Conservation (phyloP, 805 yeast species). For the Saccharomycodes ludwigii region DNA sequence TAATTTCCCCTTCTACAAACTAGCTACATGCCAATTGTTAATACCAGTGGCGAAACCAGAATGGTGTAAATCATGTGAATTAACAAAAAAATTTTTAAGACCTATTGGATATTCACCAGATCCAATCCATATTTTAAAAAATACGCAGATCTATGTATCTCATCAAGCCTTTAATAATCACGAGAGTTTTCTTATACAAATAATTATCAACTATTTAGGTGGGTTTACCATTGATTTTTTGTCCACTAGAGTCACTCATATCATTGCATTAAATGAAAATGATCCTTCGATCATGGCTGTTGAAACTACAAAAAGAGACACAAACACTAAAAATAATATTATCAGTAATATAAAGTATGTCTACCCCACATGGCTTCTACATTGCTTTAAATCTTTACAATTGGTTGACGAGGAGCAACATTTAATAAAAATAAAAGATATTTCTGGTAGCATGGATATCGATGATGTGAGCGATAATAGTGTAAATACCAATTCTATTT, state of each 20-base stretch:
- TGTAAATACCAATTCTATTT: too few relatives aligned
- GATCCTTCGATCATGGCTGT: slow-evolving; percentile 50
- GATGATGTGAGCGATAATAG: too few relatives aligned
- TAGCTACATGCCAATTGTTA: slow-evolving; percentile 17
- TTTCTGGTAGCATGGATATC: too few relatives aligned
- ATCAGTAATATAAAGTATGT: slow-evolving; percentile 48
- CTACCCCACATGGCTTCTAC: slow-evolving; percentile 70
- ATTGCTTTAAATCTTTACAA: slow-evolving; percentile 42
- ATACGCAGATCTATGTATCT: slow-evolving; percentile 48
- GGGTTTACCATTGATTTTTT: slow-evolving; percentile 48
- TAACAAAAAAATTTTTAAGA: slow-evolving; percentile 13
- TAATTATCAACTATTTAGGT: slow-evolving; percentile 49
- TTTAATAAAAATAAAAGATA: slow-evolving; percentile 25
- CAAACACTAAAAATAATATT: too few relatives aligned
- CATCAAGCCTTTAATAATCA: slow-evolving; percentile 45
- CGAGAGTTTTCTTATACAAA: slow-evolving; percentile 58
- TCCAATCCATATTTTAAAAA: slow-evolving; percentile 50
- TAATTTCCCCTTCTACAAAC: slow-evolving; percentile 18
- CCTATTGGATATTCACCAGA: slow-evolving; percentile 49
- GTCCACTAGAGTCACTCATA: slow-evolving; percentile 67
- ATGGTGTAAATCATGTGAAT: slow-evolving; percentile 17
- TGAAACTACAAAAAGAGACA: slow-evolving; percentile 23
- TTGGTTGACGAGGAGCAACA: slow-evolving; percentile 44
- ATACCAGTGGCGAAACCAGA: slow-evolving; percentile 19
- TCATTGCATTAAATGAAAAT: slow-evolving; percentile 45